Percentiles rank a stretch among this genome's conserved stretches.
These are phyloP conservation scores for Afroboletus lepidellus DNA, from an alignment of 1,284 basidiomycete species.

Conservation along the genomic window DNA sequence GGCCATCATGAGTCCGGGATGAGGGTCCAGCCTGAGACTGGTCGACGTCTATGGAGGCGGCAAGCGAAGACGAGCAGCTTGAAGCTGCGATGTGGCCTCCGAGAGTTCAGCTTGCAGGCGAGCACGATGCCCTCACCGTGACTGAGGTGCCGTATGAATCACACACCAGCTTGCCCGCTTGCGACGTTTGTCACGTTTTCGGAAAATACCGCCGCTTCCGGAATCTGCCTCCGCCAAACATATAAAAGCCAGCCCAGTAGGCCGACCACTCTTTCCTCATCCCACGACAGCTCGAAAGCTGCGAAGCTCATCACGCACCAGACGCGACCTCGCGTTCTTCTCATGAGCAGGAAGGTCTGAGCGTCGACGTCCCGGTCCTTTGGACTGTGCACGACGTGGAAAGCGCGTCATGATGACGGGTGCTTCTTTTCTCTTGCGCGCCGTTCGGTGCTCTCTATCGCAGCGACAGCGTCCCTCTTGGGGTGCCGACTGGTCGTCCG, in stretches of 20 bases:
- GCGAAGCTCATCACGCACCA: constrained; percentile 49
- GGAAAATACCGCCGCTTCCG: background rate
- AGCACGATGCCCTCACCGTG: no score
- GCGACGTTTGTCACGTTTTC: no score
- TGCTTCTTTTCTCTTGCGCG: background rate
- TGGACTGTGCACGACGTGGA: constrained; percentile 33
- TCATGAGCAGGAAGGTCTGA: constrained; percentile 56
- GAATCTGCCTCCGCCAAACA: background rate
- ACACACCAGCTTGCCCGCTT: no score
- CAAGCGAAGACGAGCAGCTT: no score
- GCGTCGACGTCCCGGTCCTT: constrained; percentile 34
- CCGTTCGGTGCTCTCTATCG: background rate
- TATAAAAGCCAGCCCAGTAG: no score
- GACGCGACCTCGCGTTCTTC: constrained; percentile 25
- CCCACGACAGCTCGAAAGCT: constrained; percentile 44
- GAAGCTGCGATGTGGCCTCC: no score
- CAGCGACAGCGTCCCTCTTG: background rate
- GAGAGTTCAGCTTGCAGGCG: no score
- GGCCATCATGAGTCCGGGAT: no score
- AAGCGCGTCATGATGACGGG: constrained; percentile 26
- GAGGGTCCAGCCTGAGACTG: no score
- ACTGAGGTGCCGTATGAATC: no score
- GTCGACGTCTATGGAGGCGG: no score
- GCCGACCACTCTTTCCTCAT: background rate
- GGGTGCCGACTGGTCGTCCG: background rate